These are phyloP conservation scores for Yamadazyma friedrichii DNA, from an alignment of 1,139 yeast species.

Conservation along the genomic window DNA sequence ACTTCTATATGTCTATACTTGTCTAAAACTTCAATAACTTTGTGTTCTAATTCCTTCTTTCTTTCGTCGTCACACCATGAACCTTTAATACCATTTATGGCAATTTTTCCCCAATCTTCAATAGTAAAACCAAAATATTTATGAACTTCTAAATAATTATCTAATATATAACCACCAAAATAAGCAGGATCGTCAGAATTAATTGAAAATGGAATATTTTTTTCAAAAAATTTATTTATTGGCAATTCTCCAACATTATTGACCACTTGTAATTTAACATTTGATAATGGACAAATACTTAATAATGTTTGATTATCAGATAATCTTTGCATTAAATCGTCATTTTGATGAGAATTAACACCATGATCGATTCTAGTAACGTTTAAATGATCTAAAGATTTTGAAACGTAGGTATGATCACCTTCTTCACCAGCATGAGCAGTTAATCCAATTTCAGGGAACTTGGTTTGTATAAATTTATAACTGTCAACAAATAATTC, in stretches of 20 bases:
- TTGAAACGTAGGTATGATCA: constrained; percentile 59
- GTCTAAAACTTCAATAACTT: constrained; percentile 45
- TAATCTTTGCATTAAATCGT: constrained; percentile 51
- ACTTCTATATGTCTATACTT: constrained; percentile 30
- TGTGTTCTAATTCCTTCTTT: constrained; percentile 43
- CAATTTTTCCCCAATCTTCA: constrained; percentile 58
- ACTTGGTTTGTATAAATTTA: constrained; percentile 39
- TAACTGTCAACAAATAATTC: constrained; percentile 63
- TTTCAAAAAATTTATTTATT: constrained; percentile 54
- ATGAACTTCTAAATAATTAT: constrained; percentile 68
- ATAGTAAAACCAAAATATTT: constrained; percentile 58
- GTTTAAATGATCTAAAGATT: constrained; percentile 55
- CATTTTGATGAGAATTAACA: constrained; percentile 57
- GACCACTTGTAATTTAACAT: constrained; percentile 73
- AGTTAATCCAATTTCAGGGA: constrained; percentile 58
- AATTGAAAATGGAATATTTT: constrained; percentile 67
- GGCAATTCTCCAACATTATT: constrained; percentile 66
- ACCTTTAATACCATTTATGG: constrained; percentile 61
- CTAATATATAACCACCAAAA: constrained; percentile 79
- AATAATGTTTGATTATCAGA: constrained; percentile 55
- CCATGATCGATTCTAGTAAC: constrained; percentile 81
- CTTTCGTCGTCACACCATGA: constrained; percentile 62
- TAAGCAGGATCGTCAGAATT: constrained; percentile 88
- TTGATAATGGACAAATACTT: constrained; percentile 75
- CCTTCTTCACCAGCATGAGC: constrained; percentile 93